Conservation (phyloP, 2,329 filamentous ascomycete species). For the Xylaria sp. region DNA sequence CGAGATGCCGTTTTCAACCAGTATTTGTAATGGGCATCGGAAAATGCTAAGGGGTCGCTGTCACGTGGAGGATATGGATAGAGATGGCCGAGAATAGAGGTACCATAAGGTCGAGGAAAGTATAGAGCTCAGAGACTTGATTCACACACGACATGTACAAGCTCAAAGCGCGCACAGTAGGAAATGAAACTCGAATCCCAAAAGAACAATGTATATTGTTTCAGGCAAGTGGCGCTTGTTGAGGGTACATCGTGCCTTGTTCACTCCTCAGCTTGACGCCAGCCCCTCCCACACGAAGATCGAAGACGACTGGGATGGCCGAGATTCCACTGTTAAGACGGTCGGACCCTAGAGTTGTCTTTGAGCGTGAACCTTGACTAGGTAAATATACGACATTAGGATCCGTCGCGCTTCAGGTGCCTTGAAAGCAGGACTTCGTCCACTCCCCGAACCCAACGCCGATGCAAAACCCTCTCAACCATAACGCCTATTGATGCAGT, state of each 20-base stretch:
- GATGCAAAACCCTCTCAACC: conserved; percentile 40
- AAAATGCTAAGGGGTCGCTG: background rate
- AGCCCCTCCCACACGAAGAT: background rate
- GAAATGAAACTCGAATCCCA: background rate
- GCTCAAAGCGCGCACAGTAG: background rate
- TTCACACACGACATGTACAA: background rate
- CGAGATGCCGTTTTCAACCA: background rate
- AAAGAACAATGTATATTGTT: conserved; percentile 7
- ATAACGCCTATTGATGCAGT: conserved; percentile 49
- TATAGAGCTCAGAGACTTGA: background rate
- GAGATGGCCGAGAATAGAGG: background rate
- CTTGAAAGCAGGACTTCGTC: conserved; percentile 21
- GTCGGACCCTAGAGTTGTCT: background rate
- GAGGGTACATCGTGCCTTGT: background rate
- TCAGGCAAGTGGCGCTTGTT: background rate
- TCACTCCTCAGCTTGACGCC: background rate
- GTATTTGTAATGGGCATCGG: background rate
- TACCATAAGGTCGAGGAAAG: background rate
- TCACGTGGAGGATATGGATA: background rate
- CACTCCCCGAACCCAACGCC: conserved; percentile 34
- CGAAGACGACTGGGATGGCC: background rate
- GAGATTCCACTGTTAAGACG: background rate
- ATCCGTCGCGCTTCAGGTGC: conserved; percentile 10
- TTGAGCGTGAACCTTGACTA: background rate
- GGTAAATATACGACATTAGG: background rate